Evolutionary conservation across 129 eudicot genomes (phyloP).

Genomic region (Sambucus nigra): DNA sequence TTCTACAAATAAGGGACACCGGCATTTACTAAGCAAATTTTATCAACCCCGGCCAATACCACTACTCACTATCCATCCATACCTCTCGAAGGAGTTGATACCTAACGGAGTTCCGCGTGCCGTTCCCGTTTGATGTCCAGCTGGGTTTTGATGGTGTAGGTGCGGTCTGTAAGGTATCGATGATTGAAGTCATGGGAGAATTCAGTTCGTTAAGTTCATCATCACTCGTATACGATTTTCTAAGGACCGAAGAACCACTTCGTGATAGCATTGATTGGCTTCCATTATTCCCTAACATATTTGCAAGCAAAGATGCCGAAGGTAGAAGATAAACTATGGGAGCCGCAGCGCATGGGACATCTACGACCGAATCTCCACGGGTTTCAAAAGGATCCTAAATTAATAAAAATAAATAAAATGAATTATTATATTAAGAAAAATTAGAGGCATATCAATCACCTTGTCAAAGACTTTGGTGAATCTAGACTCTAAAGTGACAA

Average conservation of each 20-base stretch:
- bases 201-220: constrained; percentile 80
- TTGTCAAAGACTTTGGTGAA: neutral
- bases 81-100: constrained; percentile 68
- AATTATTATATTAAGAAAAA: neutral
- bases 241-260: constrained; percentile 47
- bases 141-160: constrained; percentile 20
- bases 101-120: constrained; percentile 28
- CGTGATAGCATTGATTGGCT: constrained; percentile 36
- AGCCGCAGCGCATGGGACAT: constrained; percentile 55
- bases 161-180: constrained; percentile 17
- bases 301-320: constrained; percentile 35
- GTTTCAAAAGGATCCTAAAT: constrained; percentile 40
- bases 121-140: constrained; percentile 25
- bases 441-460: neutral
- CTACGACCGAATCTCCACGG: constrained; percentile 29
- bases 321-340: constrained; percentile 50
- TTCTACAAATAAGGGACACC: too few relatives aligned
- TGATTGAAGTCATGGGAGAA: constrained; percentile 30
- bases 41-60: neutral
- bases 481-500: neutral
- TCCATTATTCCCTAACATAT: constrained; percentile 36
- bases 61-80: constrained; percentile 48
- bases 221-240: constrained; percentile 75
- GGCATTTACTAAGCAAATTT: neutral
- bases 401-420: neutral